These are phyloP conservation scores for Chytriomyces hyalinus DNA, from an alignment of 192 early-diverging fungal species.

Conservation along the genomic window DNA sequence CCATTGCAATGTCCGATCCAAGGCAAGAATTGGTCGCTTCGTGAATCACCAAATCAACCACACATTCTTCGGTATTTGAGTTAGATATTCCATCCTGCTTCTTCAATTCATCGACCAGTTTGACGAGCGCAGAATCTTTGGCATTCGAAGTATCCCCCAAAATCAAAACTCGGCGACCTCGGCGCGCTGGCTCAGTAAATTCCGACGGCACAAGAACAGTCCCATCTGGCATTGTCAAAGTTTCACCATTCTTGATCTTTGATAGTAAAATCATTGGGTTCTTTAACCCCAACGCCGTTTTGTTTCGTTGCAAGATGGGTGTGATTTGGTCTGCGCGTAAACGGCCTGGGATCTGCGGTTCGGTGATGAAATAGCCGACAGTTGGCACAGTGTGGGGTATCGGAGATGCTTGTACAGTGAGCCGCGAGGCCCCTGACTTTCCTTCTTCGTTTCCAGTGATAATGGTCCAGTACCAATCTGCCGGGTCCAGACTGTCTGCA, in stretches of 20 bases:
- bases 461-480: constrained; percentile 17
- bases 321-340: constrained; percentile 45
- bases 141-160: constrained; percentile 63
- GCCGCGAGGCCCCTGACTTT: constrained; percentile 16
- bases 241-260: constrained; percentile 48
- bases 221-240: constrained; percentile 55
- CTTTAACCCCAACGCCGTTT: constrained; percentile 43
- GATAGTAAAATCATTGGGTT: constrained; percentile 58
- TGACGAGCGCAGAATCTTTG: background rate
- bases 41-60: constrained; percentile 54
- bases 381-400: constrained; percentile 59
- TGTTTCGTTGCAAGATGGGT: constrained; percentile 48
- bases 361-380: constrained; percentile 56
- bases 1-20: constrained; percentile 37
- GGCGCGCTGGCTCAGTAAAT: constrained; percentile 36
- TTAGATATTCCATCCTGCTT: background rate
- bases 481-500: background rate
- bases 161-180: constrained; percentile 55
- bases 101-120: constrained; percentile 3
- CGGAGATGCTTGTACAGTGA: constrained; percentile 46
- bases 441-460: background rate
- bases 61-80: background rate
- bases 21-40: constrained; percentile 64
- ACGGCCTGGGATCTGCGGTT: constrained; percentile 47
- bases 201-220: constrained; percentile 37